Base-by-base conservation (phyloP, 768 basidiomycete genomes). In the Phanerochaete sordida region DNA sequence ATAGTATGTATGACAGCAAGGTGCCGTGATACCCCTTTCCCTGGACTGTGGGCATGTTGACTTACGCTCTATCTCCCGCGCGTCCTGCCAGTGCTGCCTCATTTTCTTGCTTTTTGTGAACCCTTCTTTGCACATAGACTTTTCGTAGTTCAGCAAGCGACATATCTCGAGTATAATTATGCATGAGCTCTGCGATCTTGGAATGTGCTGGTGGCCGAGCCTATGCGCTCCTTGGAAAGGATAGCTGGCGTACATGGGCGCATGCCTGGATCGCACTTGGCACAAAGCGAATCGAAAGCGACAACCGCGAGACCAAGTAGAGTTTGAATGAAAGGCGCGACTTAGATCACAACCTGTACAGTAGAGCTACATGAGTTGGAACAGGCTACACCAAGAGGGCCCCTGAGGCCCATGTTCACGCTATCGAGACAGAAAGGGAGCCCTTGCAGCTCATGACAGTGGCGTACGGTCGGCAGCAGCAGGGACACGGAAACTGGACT, bases 401-500 rank as follows among this genome's bases (percentile, higher is more conserved):
- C 5, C 4, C 23, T 33, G n/a, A 39, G 30, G 35, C 23, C 15
- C 31, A 31, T 54, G 16, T 56, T 56, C 55, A 55, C 23, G 53
- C 53, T 33, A 33, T 33, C 27, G 53, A 33, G 16, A 23, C 28
- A 37, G 28, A 55, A 21, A 33, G 8, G 26, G 21, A 44, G 12
- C 4, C 21, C 19, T 43, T 7, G 30, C 21, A 21, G 21, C 53
- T 72, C 63, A 74, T 71, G 73, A 71, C 52, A 66, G 59, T 28
- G 73, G 71, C 27, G 70, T 69, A 46, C 73, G 69, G 55, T 74
- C 73, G 9, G 60, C 60, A 8, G 54, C 61, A 26, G 58, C 55
- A 37, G 66, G 62, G 31, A 71, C 70, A 15, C 91, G 83, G 76
- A 93, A 93, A 66, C 88, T 91, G 33, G 90, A 92, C 66, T 85